Evolutionary conservation across 2,329 filamentous ascomycete species (phyloP).

Genomic region (Emmonsiellopsis sp.): DNA sequence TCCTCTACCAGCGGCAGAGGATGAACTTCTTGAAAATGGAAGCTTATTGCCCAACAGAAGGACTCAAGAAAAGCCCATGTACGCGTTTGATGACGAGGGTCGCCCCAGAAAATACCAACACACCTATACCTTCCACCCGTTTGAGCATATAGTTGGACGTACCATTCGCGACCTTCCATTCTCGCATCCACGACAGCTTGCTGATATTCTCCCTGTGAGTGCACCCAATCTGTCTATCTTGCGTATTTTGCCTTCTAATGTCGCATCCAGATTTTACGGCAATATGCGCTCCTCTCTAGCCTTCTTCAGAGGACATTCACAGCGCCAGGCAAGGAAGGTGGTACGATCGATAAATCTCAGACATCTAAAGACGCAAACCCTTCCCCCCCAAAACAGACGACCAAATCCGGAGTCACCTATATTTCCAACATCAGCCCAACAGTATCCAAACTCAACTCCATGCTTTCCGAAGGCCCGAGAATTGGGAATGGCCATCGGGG

Average conservation of each 20-base stretch:
- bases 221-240: background rate
- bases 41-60: slow-evolving; percentile 20
- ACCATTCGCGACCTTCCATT: slow-evolving; percentile 34
- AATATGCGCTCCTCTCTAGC: slow-evolving; percentile 34
- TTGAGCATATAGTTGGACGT: slow-evolving; percentile 31
- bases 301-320: slow-evolving; percentile 29
- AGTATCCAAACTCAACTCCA: slow-evolving; percentile 46
- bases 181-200: slow-evolving; percentile 36
- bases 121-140: slow-evolving; percentile 34
- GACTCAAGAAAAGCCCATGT: slow-evolving; percentile 24
- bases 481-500: background rate
- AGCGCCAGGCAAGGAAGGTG: slow-evolving; percentile 11
- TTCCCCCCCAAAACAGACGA: background rate
- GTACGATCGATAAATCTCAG: slow-evolving; percentile 4
- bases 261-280: slow-evolving; percentile 28
- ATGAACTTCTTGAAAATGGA: slow-evolving; percentile 14
- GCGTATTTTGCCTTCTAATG: background rate
- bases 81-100: slow-evolving; percentile 22
- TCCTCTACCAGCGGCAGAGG: slow-evolving; percentile 14
- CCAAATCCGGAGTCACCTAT: slow-evolving; percentile 6
- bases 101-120: slow-evolving; percentile 24
- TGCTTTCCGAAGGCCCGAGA: slow-evolving; percentile 28
- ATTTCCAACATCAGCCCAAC: slow-evolving; percentile 34
- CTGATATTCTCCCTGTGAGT: slow-evolving; percentile 33
- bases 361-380: slow-evolving; percentile 4